phyloP scores from a whole-genome alignment of 345 rosid species.

The Odontarrhena argentea region DNA sequence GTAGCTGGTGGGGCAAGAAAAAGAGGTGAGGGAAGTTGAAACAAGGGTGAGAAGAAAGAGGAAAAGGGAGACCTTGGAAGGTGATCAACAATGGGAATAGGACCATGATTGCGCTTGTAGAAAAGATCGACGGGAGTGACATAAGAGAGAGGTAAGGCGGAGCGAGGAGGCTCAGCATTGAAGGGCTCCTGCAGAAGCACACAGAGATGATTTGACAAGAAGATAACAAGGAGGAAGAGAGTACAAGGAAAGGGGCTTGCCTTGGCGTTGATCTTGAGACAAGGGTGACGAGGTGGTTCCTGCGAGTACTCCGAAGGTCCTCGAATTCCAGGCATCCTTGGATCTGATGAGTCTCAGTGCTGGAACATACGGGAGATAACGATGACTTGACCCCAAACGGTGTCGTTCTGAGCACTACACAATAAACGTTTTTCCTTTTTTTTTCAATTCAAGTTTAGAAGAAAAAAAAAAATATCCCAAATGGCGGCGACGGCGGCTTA shows the following conservation, averaged over 20 bases:
- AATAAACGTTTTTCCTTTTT: too few relatives aligned
- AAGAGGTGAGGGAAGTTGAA: not conserved
- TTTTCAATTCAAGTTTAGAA: too few relatives aligned
- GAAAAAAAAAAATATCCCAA: not conserved
- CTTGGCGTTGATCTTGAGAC: conserved; percentile 75
- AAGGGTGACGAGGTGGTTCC: conserved; percentile 81
- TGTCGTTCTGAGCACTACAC: too few relatives aligned
- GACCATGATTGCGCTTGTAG: conserved; percentile 96
- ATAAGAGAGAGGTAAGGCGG: conserved; percentile 66
- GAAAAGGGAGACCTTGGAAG: conserved; percentile 52
- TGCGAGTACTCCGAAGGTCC: conserved; percentile 77
- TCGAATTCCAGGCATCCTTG: conserved; percentile 69
- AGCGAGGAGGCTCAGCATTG: conserved; percentile 92
- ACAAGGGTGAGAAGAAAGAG: not conserved
- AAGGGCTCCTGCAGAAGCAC: conserved; percentile 68
- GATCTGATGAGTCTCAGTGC: not conserved
- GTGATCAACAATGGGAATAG: conserved; percentile 82
- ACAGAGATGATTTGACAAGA: not conserved
- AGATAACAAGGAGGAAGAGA: not conserved
- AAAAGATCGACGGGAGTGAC: conserved; percentile 84
- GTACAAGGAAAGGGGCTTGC: conserved; percentile 29
- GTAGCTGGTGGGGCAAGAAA: conserved; percentile 54
- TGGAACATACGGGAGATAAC: not conserved
- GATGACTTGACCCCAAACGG: not conserved
- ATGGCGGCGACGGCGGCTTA: conserved; percentile 43